These are phyloP conservation scores for Yamadazyma buinensis DNA, from an alignment of 1,139 yeast species.

Conservation along the genomic window DNA sequence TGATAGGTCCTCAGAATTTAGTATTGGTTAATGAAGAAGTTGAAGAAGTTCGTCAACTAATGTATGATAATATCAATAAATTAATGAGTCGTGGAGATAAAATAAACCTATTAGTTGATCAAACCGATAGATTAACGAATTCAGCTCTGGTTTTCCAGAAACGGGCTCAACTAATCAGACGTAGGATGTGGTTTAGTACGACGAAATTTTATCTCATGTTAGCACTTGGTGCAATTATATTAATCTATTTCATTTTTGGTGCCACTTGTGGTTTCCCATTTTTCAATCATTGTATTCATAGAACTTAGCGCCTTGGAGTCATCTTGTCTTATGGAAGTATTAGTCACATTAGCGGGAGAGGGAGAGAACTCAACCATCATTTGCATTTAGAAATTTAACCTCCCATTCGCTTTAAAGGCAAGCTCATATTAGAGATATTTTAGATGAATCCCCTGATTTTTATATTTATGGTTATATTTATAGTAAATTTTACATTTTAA, in stretches of 20 bases:
- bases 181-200: conserved; percentile 66
- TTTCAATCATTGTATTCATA: conserved; percentile 23
- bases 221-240: conserved; percentile 22
- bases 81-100: conserved; percentile 79
- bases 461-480: no score
- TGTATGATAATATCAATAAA: conserved; percentile 68
- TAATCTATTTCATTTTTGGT: conserved; percentile 43
- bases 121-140: conserved; percentile 71
- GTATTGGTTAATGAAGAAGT: conserved; percentile 47
- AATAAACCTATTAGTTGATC: conserved; percentile 69
- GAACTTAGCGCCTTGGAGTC: not conserved
- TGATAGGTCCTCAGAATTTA: conserved; percentile 37
- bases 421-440: no score
- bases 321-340: not conserved
- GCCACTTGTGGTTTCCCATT: conserved; percentile 51
- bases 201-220: conserved; percentile 37
- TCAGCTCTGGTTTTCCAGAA: conserved; percentile 71
- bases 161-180: conserved; percentile 60
- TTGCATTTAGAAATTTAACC: no score
- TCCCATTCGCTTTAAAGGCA: no score
- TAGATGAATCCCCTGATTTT: no score
- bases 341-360: no score
- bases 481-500: no score
- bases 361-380: no score
- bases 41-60: conserved; percentile 52